These are phyloP conservation scores for Tothia fuscella DNA, from an alignment of 2,329 filamentous ascomycete species.

Conservation along the genomic window DNA sequence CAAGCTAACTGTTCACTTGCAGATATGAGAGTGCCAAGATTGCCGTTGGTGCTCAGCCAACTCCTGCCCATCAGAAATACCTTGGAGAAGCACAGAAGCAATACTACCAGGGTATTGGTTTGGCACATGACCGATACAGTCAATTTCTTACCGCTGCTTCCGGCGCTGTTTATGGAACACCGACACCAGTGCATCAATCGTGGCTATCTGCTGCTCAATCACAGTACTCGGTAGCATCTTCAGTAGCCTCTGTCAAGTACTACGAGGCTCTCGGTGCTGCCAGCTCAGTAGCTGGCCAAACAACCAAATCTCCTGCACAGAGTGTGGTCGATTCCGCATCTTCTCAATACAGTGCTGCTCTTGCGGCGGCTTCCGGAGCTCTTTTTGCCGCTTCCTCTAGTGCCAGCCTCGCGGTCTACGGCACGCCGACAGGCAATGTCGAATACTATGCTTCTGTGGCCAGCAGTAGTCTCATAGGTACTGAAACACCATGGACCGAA, in stretches of 20 bases:
- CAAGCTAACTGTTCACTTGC: too few relatives aligned
- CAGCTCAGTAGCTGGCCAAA: conserved; percentile 24
- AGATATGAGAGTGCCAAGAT: conserved; percentile 53
- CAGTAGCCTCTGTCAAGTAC: conserved; percentile 25
- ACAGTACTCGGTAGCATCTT: conserved; percentile 30
- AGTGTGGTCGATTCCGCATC: conserved; percentile 29
- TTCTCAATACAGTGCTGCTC: conserved; percentile 31
- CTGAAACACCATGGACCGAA: conserved; percentile 39
- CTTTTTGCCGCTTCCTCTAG: conserved; percentile 18
- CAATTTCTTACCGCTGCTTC: conserved; percentile 64
- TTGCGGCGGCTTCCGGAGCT: conserved; percentile 31
- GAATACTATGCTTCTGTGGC: conserved; percentile 33
- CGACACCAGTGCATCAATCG: conserved; percentile 42
- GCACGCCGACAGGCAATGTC: conserved; percentile 35
- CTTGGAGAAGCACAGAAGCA: conserved; percentile 50
- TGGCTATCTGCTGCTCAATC: conserved; percentile 14
- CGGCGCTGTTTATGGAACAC: conserved; percentile 53
- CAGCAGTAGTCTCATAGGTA: conserved; percentile 33
- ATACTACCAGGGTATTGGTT: conserved; percentile 67
- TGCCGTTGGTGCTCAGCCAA: conserved; percentile 51
- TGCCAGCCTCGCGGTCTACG: conserved; percentile 34
- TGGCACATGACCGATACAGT: conserved; percentile 68
- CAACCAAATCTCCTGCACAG: conserved; percentile 45
- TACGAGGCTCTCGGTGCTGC: conserved; percentile 29
- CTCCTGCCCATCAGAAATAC: conserved; percentile 41